Evolutionary conservation across 1,284 basidiomycete genomes (phyloP).

Genomic region (Megacollybia platyphylla): DNA sequence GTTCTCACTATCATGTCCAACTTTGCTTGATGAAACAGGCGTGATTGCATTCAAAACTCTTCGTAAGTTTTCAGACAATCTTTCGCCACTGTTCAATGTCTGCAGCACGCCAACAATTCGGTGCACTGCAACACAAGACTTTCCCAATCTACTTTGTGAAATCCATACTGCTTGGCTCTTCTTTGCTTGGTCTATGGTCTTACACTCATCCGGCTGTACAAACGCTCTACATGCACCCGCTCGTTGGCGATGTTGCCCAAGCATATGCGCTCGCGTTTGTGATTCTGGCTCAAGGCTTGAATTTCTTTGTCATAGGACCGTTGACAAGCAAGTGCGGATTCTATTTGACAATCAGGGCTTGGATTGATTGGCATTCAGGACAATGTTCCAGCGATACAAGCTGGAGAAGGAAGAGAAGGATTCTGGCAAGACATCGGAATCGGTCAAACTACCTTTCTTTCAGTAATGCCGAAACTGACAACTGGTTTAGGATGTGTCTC

Average conservation of each 20-base stretch:
- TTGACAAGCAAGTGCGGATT: slow-evolving; percentile 49
- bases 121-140: slow-evolving; percentile 59
- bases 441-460: slow-evolving; percentile 26
- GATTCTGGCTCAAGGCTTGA: slow-evolving; percentile 37
- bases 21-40: slow-evolving; percentile 20
- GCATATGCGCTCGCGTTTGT: slow-evolving; percentile 47
- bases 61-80: slow-evolving; percentile 23
- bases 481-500: slow-evolving; percentile 26
- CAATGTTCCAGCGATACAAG: slow-evolving; percentile 61
- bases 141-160: slow-evolving; percentile 69
- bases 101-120: slow-evolving; percentile 59
- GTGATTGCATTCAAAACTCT: slow-evolving; percentile 45
- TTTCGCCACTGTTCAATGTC: not conserved
- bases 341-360: not conserved
- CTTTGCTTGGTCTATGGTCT: slow-evolving; percentile 51
- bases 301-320: slow-evolving; percentile 51
- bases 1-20: not conserved
- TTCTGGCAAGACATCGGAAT: slow-evolving; percentile 39
- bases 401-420: slow-evolving; percentile 69
- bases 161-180: slow-evolving; percentile 41
- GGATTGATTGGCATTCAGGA: slow-evolving; percentile 21
- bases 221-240: slow-evolving; percentile 31
- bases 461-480: not conserved
- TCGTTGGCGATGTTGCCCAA: slow-evolving; percentile 54
- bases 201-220: slow-evolving; percentile 51